These are phyloP conservation scores for Gryganskiella cystojenkinii DNA, from an alignment of 192 early-diverging fungal genomes.

Conservation along the genomic window DNA sequence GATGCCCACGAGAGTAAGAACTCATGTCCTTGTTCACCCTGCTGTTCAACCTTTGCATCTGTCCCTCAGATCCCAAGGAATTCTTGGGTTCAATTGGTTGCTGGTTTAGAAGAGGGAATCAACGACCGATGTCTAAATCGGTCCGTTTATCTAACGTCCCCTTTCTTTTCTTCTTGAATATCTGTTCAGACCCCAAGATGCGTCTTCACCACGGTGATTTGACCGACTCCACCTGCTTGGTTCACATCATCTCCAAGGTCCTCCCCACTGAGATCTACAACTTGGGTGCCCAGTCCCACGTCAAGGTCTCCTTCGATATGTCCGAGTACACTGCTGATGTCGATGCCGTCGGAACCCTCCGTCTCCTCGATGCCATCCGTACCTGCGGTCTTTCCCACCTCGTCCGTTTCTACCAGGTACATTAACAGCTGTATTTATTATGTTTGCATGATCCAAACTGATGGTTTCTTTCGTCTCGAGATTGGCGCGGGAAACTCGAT, in stretches of 20 bases:
- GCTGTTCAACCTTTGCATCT: neutral
- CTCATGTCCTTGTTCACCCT: too few species aligned
- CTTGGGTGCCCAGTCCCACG: slow-evolving; percentile 81
- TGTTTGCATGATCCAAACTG: too few species aligned
- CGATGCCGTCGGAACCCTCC: slow-evolving; percentile 81
- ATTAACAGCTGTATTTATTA: neutral
- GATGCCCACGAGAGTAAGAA: slow-evolving; percentile 74
- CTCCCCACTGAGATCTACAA: slow-evolving; percentile 84
- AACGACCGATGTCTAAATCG: neutral
- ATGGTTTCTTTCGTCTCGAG: too few species aligned
- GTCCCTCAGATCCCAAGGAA: neutral
- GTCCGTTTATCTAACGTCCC: neutral
- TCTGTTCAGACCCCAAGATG: slow-evolving; percentile 64
- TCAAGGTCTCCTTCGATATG: slow-evolving; percentile 81
- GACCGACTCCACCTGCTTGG: slow-evolving; percentile 81
- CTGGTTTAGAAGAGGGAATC: too few species aligned
- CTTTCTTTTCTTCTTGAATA: neutral
- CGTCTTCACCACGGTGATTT: slow-evolving; percentile 84
- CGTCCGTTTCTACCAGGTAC: slow-evolving; percentile 70
- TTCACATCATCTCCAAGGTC: slow-evolving; percentile 77
- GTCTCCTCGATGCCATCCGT: slow-evolving; percentile 82
- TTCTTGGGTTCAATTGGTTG: too few species aligned
- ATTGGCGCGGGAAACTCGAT: neutral
- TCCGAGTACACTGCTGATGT: slow-evolving; percentile 84
- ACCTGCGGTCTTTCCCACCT: slow-evolving; percentile 74